phyloP scores from a whole-genome alignment of 179 eudicot species.

The Pouteria campechiana region DNA sequence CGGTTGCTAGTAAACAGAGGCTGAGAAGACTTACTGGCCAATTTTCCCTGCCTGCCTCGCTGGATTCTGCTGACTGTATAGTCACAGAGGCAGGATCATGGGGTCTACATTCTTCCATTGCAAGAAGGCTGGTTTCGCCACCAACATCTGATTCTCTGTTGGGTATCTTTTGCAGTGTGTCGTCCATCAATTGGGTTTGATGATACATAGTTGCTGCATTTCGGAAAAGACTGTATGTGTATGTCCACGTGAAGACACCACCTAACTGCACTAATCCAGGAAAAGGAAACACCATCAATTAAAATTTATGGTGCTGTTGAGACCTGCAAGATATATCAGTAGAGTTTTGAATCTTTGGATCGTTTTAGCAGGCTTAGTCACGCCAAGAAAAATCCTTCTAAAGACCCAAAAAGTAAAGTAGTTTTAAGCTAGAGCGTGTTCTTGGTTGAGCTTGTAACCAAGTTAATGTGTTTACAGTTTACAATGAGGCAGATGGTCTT shows the following conservation, averaged over 20 bases:
- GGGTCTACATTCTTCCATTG: slow-evolving; percentile 16
- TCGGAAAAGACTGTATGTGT: slow-evolving; percentile 52
- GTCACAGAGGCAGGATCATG: slow-evolving; percentile 13
- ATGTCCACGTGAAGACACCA: slow-evolving; percentile 81
- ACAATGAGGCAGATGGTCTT: no score
- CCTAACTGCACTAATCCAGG: slow-evolving; percentile 84
- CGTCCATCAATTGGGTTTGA: slow-evolving; percentile 21
- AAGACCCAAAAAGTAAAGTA: no score
- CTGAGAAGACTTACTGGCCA: slow-evolving; percentile 22
- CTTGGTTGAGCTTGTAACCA: no score
- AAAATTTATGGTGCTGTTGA: no score
- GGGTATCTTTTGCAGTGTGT: slow-evolving; percentile 30
- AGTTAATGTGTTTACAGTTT: no score
- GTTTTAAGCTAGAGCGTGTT: no score
- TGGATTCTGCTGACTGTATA: slow-evolving; percentile 7
- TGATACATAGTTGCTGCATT: slow-evolving; percentile 40
- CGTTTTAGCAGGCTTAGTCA: no score
- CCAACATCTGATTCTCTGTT: slow-evolving; percentile 52
- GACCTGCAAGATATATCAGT: no score
- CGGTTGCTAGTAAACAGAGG: background rate
- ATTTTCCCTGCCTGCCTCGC: slow-evolving; percentile 15
- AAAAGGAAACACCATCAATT: no score
- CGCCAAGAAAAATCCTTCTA: no score
- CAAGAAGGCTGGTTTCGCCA: slow-evolving; percentile 39
- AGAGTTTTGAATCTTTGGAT: no score